Base-by-base conservation (phyloP, 257 asterid genomes). In the Gentiana dahurica region DNA sequence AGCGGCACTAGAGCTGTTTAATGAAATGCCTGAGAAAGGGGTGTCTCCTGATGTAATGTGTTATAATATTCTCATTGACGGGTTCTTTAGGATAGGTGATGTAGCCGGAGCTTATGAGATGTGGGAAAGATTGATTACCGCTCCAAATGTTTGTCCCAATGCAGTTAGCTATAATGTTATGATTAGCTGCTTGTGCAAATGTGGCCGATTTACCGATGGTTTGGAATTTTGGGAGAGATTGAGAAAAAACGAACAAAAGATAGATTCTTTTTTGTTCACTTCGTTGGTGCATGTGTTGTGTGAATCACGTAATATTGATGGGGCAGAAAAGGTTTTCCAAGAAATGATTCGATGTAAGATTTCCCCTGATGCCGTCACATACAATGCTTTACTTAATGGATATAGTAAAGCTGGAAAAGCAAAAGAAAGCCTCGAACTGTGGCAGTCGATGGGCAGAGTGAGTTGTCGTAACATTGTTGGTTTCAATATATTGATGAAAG, bases 131-230 rank as follows among this genome's bases (percentile, higher is more conserved):
- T 77, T 92, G 75, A 61, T 58, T 0, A 65, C 68, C 44, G 86
- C 72, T 60, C 66, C 89, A 1, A 54, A 65, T 60, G 87, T 71
- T 66, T 85, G 72, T 73, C 98, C 97, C 12, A 85, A 74, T 59
- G 76, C 73, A 44, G 85, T 68, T 64, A 79, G 88, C 11, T 87
- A 87, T 68, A 91, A 91, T 70, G 71, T 85, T 66, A 60, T 83
- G 86, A 83, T 91, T 70, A 83, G 82, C 74, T 96, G 98, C 51
- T 75, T 92, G 75, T 85, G 93, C 54, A 81, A 79, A 72, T 85
- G 93, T 46, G 79, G 82, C 41, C 81, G 71, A 83, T 78, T 81
- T 65, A 65, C 52, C 8, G 95, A 83, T 72, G 87, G 79, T 45
- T 63, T 85, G 58, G 82, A 66, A 54, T 34, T 85, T 59, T 85